These are phyloP conservation scores for Penicillium macrosclerotiorum DNA, from an alignment of 495 filamentous ascomycete genomes.

Conservation along the genomic window DNA sequence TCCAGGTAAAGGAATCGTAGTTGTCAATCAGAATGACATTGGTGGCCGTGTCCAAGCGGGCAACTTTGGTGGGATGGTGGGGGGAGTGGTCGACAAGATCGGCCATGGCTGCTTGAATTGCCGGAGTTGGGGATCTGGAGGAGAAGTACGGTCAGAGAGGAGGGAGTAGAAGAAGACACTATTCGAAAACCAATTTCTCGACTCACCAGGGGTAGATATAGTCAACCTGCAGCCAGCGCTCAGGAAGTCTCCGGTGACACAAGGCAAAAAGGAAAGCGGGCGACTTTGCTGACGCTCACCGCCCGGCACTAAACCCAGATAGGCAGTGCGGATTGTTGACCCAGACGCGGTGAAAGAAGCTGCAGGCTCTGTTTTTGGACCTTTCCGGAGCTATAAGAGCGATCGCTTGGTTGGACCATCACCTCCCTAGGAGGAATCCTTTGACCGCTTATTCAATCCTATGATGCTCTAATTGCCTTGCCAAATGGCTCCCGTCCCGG, in stretches of 20 bases:
- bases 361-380: conserved; percentile 27
- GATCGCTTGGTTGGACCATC: conserved; percentile 7
- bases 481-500: conserved; percentile 66
- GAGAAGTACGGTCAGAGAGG: not conserved
- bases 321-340: conserved; percentile 41
- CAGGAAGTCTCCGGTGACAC: conserved; percentile 14
- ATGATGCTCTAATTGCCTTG: conserved; percentile 56
- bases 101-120: conserved; percentile 19
- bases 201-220: not conserved
- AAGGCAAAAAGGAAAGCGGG: conserved; percentile 4
- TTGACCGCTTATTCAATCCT: conserved; percentile 21
- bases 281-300: conserved; percentile 25
- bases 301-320: conserved; percentile 38
- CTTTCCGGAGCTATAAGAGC: conserved; percentile 11
- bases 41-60: conserved; percentile 68
- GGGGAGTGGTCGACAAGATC: conserved; percentile 82
- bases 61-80: conserved; percentile 68
- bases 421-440: conserved; percentile 8
- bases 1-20: conserved; percentile 99
- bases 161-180: conserved; percentile 11
- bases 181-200: not conserved
- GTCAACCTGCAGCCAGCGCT: not conserved
- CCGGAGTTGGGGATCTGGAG: not conserved
- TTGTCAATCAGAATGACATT: conserved; percentile 98
- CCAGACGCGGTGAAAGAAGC: conserved; percentile 19